phyloP scores from a whole-genome alignment of 2,329 filamentous ascomycete species.

The Neopestalotiopsis clavispora region DNA sequence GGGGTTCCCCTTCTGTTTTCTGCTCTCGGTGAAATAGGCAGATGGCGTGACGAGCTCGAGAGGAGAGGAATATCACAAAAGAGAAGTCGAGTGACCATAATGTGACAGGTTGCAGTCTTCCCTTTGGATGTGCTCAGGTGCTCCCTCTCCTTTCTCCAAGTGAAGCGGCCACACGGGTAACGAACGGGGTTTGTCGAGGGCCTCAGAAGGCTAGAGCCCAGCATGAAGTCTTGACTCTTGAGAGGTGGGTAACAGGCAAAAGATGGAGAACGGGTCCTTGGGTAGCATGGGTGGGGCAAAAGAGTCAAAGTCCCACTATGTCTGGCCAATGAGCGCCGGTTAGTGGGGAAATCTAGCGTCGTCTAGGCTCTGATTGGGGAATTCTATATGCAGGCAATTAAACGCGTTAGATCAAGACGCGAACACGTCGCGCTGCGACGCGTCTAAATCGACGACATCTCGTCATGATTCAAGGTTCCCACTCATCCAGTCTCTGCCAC shows the following conservation, averaged over 20 bases:
- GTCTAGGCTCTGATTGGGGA: slow-evolving; percentile 10
- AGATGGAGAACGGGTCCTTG: not conserved
- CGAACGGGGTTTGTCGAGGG: not conserved
- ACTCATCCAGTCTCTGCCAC: not conserved
- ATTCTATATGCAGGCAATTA: slow-evolving; percentile 19
- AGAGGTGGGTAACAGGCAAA: not conserved
- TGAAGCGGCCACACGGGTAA: not conserved
- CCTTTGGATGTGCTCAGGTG: not conserved
- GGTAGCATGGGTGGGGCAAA: not conserved
- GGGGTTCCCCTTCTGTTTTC: not conserved
- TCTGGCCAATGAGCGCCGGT: slow-evolving; percentile 4
- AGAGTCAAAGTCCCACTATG: slow-evolving; percentile 3
- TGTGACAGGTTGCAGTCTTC: not conserved
- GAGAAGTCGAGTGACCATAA: not conserved
- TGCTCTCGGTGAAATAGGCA: too few relatives aligned
- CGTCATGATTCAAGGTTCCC: slow-evolving; percentile 8
- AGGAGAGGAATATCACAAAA: too few relatives aligned
- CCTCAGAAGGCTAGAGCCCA: not conserved
- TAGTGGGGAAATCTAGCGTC: not conserved
- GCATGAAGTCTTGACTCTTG: not conserved
- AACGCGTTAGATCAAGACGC: slow-evolving; percentile 12
- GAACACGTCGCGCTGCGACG: slow-evolving; percentile 16
- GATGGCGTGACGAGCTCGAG: too few relatives aligned
- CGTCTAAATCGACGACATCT: slow-evolving; percentile 16
- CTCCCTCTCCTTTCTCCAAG: not conserved